Base-by-base conservation (phyloP, 1,139 yeast genomes). In the Suhomyces kunorum region DNA sequence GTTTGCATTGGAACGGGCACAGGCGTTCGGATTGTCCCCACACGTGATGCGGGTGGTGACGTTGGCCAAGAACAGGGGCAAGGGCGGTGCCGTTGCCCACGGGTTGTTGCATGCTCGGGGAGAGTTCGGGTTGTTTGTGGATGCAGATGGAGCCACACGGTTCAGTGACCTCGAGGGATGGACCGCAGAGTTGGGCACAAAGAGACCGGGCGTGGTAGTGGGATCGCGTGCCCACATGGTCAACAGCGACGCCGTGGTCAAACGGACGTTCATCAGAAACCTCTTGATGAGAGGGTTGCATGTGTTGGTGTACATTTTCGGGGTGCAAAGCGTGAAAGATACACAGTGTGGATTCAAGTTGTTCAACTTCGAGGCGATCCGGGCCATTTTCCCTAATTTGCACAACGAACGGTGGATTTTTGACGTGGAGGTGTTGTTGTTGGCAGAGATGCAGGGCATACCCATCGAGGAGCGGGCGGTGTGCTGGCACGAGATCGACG, bases 371-470 rank as follows among this genome's bases (percentile, higher is more conserved):
- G 68, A 71, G 9, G 84, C 97, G 0, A 76, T 83, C 13, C 57
- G 58, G 13, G 55, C 56, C 40, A 86, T 92, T 30, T 89, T 89
- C 63, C 97, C 98, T 4, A 83, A 78, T 51, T 80, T 94, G 87
- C 98, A 92, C 61, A 90, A 96, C 11, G 98, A 92, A 63, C 81
- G 98, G 42, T 92, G 98, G 98, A 92, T 94, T 29, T 92, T 92
- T 61, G 98, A 92, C 58, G 98, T 92, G 31, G 98, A 92, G 64
- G 80, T 92, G 14, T 71, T 92, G 48, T 77, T 92, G 47, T 68
- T 94, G 45, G 97, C 92, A 2, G 78, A 80, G 50, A 71, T 87
- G 46, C 89, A 87, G 59, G 54, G 63, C 1, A 82, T 90, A 34
- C 72, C 76, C 6, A 74, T 90, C 40, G 66, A 66, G 36, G 98